These are phyloP conservation scores for Penicillium digitatum DNA, from an alignment of 2,329 filamentous ascomycete genomes.

Conservation along the genomic window DNA sequence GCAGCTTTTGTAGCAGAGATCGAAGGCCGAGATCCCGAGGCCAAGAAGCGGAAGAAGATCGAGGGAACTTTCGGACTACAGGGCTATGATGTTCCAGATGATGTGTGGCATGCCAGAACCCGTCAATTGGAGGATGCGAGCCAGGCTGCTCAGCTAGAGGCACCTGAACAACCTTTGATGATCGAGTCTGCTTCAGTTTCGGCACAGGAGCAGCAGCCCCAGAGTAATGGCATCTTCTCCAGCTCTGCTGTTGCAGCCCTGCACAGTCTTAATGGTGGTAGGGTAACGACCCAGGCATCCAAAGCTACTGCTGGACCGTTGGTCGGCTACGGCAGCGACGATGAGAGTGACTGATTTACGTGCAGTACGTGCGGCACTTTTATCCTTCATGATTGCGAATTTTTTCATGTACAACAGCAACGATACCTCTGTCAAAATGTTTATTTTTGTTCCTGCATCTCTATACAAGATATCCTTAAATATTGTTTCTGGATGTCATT, in stretches of 20 bases:
- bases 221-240: constrained; percentile 68
- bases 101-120: constrained; percentile 84
- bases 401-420: constrained; percentile 33
- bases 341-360: constrained; percentile 60
- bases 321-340: constrained; percentile 86
- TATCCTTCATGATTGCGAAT: constrained; percentile 12
- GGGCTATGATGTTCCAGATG: constrained; percentile 90
- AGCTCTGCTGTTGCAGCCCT: constrained; percentile 76
- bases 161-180: constrained; percentile 43
- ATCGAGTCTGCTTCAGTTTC: constrained; percentile 45
- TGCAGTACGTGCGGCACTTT: not conserved
- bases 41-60: constrained; percentile 80
- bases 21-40: constrained; percentile 83
- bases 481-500: constrained; percentile 11
- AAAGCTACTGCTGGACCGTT: constrained; percentile 59
- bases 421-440: constrained; percentile 29
- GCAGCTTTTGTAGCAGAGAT: constrained; percentile 90
- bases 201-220: constrained; percentile 26
- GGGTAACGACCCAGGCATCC: constrained; percentile 42
- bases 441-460: constrained; percentile 6
- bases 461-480: constrained; percentile 8
- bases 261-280: constrained; percentile 50
- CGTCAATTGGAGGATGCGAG: constrained; percentile 64
- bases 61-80: constrained; percentile 84
- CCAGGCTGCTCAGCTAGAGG: constrained; percentile 56